Evolutionary conservation across 805 yeast genomes (phyloP), one percentile per base, ranked within the genome.

Genomic region (Ogataea sp.): DNA sequence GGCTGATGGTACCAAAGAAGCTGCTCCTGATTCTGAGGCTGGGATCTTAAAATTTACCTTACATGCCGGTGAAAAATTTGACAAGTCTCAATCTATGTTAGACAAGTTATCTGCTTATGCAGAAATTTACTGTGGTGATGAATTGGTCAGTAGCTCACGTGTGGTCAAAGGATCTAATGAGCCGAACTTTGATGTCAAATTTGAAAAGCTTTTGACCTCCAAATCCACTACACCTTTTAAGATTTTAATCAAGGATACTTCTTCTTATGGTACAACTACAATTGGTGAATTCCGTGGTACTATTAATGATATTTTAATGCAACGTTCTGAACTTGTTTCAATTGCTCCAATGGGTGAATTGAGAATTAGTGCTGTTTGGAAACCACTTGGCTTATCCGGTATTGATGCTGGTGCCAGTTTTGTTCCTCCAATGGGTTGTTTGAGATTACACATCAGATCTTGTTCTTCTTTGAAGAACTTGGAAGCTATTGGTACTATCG

Each of bases 401-500:
- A 59, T 67, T 20, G 70, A 68, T 36, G 62, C 67, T 2, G 62
- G 68, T 37, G 62, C 67, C 13, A 61, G 64, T 36, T 67, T 66
- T 38, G 62, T 66, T 47, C 75, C 83, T 13, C 78, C 90, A 30
- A 65, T 84, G 44, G 95, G 90, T 48, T 78, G 77, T 31, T 55
- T 78, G 21, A 73, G 80, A 62, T 51, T 84, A 29, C 78, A 75
- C 50, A 49, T 84, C 36, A 68, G 78, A 42, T 61, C 66, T 26
- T 82, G 80, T 15, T 55, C 55, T 10, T 72, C 75, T 31, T 59
- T 79, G 48, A 64, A 70, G 48, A 65, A 78, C 48, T 60, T 82
- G 48, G 83, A 81, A 48, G 70, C 78, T 14, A 71, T 82, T 37
- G 90, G 93, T 40, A 75, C 71, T 41, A 78, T 83, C 50, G 89